Evolutionary conservation across 345 rosid genomes (phyloP).

Genomic region (Capsella bursapastoris): DNA sequence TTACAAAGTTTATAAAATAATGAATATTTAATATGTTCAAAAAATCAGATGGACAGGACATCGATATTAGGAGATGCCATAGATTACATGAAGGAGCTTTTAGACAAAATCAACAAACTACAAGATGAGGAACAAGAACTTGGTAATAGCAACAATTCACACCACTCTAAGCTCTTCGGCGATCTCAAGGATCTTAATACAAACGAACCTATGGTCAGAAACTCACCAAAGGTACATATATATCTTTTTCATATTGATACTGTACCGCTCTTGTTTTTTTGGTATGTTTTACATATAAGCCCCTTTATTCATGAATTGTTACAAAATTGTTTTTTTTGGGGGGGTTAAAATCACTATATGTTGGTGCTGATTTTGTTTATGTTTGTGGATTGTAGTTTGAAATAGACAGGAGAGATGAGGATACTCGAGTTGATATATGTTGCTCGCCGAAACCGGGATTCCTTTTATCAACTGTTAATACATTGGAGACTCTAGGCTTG

Average conservation of each 20-base stretch:
- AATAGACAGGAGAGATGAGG: conserved; percentile 61
- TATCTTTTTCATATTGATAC: background rate
- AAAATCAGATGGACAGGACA: conserved; percentile 71
- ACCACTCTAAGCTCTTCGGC: conserved; percentile 39
- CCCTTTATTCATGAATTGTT: conserved; percentile 11
- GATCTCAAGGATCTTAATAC: conserved; percentile 58
- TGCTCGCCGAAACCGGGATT: conserved; percentile 85
- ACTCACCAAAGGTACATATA: conserved; percentile 79
- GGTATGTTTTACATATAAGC: conserved; percentile 3
- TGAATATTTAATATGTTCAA: conserved; percentile 3
- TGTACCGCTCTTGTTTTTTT: background rate
- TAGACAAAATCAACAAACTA: conserved; percentile 61
- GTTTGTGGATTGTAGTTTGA: conserved; percentile 61
- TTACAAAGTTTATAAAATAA: background rate
- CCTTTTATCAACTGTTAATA: conserved; percentile 73
- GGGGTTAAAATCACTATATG: background rate
- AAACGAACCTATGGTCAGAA: conserved; percentile 63
- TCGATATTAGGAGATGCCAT: conserved; percentile 75
- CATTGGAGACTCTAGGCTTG: conserved; percentile 82
- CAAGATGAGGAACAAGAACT: conserved; percentile 57
- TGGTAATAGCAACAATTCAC: conserved; percentile 38
- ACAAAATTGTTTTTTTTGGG: background rate
- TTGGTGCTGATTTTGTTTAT: conserved; percentile 5
- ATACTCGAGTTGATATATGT: conserved; percentile 71
- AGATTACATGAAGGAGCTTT: conserved; percentile 75